Evolutionary conservation across 75 land plant genomes (phyloP), one percentile per base, ranked within the genome.

Genomic region (Ceratopteris richardii): DNA sequence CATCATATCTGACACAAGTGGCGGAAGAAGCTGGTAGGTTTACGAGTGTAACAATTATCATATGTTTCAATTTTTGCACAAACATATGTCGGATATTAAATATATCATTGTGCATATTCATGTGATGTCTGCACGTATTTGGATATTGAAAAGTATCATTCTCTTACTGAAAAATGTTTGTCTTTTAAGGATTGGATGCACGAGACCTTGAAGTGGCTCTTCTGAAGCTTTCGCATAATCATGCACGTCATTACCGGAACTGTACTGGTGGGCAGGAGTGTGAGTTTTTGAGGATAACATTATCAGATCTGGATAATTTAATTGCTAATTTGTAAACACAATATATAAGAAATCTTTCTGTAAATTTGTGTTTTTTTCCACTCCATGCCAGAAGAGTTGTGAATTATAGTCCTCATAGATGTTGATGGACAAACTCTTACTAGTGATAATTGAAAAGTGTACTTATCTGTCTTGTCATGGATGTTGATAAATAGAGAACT

Each of bases 141-240:
- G 55, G 30, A 28, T 5, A n/a, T 1, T 31, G 63, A 31, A 13
- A 31, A 29, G 37, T 31, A 29, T 62, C 23, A 40, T 40, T 40
- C 42, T 40, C 42, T 40, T 14, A 9, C 9, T 40, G 9, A 10
- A 40, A 14, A 10, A 40, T 10, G 9, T 10, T 14, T 40, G 42
- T 9, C 42, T 40, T 14, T 40, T 14, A 30, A 65, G 67, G 48
- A 0, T 39, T 55, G 39, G 71, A 68, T 31, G 43, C 23, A 36
- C 26, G 71, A 40, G 71, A 68, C 24, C 6, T 68, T 20, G 71
- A 68, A 54, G 71, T 59, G 17, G 64, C 71, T 51, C 48, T 68
- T 16, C 41, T 50, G 18, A 68, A 61, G 40, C 31, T 68, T 1
- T 44, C 57, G 2, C 23, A 41, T 13, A 23, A 52, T 37, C 71